Evolutionary conservation across 345 rosid genomes (phyloP).

Genomic region (Moricandia arvensis): DNA sequence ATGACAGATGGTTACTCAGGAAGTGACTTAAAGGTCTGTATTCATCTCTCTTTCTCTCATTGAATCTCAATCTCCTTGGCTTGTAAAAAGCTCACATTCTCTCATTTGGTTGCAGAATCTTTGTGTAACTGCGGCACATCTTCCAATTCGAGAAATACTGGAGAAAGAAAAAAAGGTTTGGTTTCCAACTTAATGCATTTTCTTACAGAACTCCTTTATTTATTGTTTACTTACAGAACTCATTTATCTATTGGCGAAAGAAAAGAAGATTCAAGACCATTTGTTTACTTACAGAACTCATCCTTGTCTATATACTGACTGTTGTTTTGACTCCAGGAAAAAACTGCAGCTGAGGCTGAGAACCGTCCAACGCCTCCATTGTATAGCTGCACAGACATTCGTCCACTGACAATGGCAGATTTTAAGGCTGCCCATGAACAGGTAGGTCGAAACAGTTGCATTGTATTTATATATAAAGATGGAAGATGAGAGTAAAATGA

Average conservation of each 20-base stretch:
- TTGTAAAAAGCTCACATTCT: not conserved
- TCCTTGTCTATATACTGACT: not conserved
- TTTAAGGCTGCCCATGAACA: conserved; percentile 90
- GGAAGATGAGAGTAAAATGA: not conserved
- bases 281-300: not conserved
- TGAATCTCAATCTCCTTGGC: conserved; percentile 2
- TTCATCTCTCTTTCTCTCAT: not conserved
- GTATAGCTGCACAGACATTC: conserved; percentile 71
- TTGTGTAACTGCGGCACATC: conserved; percentile 91
- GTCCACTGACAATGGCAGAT: conserved; percentile 77
- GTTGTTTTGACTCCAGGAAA: conserved; percentile 57
- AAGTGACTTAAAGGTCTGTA: conserved; percentile 84
- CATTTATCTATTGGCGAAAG: not conserved
- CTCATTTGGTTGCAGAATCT: conserved; percentile 64
- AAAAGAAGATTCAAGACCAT: no score
- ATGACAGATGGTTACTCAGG: conserved; percentile 98
- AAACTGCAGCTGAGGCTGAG: conserved; percentile 57
- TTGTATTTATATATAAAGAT: not conserved
- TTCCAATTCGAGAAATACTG: conserved; percentile 91
- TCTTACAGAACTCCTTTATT: not conserved
- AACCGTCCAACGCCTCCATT: conserved; percentile 62
- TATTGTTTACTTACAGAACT: not conserved
- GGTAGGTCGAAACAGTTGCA: conserved; percentile 40
- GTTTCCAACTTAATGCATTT: conserved; percentile 1
- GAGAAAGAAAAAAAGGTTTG: conserved; percentile 95